Evolutionary conservation across 163 green algal species (phyloP), one percentile per base, ranked within the genome.

Genomic region (Volvox carteri): DNA sequence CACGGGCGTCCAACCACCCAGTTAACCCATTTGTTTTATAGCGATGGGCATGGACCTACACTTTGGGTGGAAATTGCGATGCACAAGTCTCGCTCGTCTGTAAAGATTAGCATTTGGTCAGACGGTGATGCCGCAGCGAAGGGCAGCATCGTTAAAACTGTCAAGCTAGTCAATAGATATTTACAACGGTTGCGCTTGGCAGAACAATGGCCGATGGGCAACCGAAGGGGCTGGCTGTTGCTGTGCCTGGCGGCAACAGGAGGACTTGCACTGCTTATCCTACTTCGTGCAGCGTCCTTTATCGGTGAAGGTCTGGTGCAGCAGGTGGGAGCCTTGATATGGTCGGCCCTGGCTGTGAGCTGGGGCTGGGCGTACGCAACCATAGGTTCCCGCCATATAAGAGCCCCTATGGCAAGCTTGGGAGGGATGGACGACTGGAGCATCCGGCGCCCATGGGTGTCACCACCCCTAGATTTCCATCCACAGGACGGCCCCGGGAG

Each of bases 61-160:
- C 5, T 14, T 33, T 44, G 25, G 1, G 33, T 9, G 73, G 73
- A 42, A 5, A 80, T n/a, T 80, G 73, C 73, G 75, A 84, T 84
- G 75, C 46, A 84, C 4, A 68, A 37, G 4, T 68, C 75, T 19
- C 48, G 50, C 6, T 84, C 75, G 16, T 70, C 75, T 37, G 9
- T 84, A 33, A 84, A 50, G 75, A 50, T 84, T 33, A 84, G 30
- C 14, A 33, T 84, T 11, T 84, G 75, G 75, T 30, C 46, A 35
- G 75, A 84, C 8, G 50, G 68, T 18, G 75, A 84, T 70, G 75
- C 48, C 25, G 75, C 75, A 0, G 75, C 75, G 7, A 84, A 84
- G 75, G 54, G 50, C 48, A 28, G 1, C 52, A 33, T 39, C 18
- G 37, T 67, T 52, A 84, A 30, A 35, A 25, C 50, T 25, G 50